Conservation (phyloP, 768 basidiomycete genomes). For the Suillus variegatus region DNA sequence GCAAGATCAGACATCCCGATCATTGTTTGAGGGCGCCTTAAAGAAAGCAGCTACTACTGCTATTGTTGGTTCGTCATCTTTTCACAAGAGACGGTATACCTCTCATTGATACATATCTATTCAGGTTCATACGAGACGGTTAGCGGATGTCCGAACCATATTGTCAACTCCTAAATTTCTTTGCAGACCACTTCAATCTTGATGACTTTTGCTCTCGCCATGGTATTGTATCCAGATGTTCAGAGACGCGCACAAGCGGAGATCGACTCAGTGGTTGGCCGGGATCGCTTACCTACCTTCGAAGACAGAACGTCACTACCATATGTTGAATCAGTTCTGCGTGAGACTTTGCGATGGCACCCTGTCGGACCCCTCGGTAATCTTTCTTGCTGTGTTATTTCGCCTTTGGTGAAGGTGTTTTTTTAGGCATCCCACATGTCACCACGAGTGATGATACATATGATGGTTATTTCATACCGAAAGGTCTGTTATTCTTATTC, state of each 20-base stretch:
- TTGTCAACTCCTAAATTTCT: not conserved
- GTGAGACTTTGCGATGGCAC: conserved; percentile 1
- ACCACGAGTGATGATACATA: conserved; percentile 37
- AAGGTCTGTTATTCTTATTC: conserved; percentile 14
- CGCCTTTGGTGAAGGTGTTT: not conserved
- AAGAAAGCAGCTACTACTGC: conserved; percentile 15
- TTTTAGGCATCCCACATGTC: not conserved
- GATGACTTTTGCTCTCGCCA: conserved; percentile 9
- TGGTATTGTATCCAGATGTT: conserved; percentile 13
- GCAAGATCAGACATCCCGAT: conserved; percentile 9
- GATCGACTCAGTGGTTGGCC: conserved; percentile 12
- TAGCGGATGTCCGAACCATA: not conserved
- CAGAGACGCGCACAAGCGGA: conserved; percentile 19
- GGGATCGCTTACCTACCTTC: not conserved
- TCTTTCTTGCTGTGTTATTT: not conserved
- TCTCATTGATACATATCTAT: not conserved
- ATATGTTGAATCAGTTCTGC: conserved; percentile 1
- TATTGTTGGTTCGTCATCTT: conserved; percentile 16
- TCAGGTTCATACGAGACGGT: conserved; percentile 24
- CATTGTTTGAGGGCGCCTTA: too few species aligned
- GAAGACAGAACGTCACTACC: not conserved
- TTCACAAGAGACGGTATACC: not conserved
- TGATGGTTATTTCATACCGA: conserved; percentile 33
- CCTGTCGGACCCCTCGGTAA: not conserved
- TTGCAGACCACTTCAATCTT: conserved; percentile 13